Percentiles rank a stretch among this genome's conserved stretches.
Evolutionary conservation across 2,329 filamentous ascomycete genomes (phyloP).

Genomic region (Colletotrichum phormii): DNA sequence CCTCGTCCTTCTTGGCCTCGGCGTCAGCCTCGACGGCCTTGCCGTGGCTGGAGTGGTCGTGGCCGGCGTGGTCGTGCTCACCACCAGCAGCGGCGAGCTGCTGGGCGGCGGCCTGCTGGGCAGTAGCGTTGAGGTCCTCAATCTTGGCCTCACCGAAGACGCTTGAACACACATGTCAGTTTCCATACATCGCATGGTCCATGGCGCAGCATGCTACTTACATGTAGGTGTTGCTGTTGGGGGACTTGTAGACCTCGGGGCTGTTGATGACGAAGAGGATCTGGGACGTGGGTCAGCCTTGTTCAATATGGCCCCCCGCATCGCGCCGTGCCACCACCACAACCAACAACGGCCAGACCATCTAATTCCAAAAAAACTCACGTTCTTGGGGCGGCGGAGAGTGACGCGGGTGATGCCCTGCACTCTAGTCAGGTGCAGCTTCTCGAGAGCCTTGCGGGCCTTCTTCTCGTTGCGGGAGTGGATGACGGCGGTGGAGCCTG

Average conservation of each 20-base stretch:
- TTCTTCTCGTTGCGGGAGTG: conserved; percentile 99
- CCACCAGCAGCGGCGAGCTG: conserved; percentile 84
- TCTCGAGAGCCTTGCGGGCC: conserved; percentile 98
- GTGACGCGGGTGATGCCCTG: conserved; percentile 98
- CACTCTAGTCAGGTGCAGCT: conserved; percentile 96
- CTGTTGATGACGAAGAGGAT: conserved; percentile 99
- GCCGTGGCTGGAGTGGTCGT: conserved; percentile 77
- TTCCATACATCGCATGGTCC: not conserved
- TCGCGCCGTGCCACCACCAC: not conserved
- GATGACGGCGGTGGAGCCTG: conserved; percentile 88
- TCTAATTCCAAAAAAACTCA: conserved; percentile 65
- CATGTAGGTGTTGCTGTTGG: conserved; percentile 99
- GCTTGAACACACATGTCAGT: conserved; percentile 50
- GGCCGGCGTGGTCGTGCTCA: conserved; percentile 74
- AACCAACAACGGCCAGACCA: not conserved
- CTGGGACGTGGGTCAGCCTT: conserved; percentile 58
- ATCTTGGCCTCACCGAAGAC: conserved; percentile 99
- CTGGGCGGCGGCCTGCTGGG: conserved; percentile 94
- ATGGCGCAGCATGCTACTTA: conserved; percentile 63
- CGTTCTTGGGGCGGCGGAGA: conserved; percentile 97
- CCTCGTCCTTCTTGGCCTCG: conserved; percentile 79
- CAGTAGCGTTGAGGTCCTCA: conserved; percentile 98
- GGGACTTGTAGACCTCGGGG: conserved; percentile 99
- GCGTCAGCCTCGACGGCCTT: conserved; percentile 70
- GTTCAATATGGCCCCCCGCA: conserved; percentile 16